phyloP scores from a whole-genome alignment of 345 rosid genomes.

The Arabidopsis suecica region DNA sequence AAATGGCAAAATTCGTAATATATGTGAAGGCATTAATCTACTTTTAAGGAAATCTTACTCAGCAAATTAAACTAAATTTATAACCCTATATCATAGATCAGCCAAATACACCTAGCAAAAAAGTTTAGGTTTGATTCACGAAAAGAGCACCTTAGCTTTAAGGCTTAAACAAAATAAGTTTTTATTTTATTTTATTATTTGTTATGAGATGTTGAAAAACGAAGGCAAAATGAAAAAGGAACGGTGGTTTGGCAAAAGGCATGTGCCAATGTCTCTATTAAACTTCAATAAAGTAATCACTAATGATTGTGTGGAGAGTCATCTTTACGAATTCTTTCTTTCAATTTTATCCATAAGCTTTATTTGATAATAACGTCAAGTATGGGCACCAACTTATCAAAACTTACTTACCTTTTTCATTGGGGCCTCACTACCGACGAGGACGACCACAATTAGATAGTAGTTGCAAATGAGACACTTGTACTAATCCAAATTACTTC shows the following conservation, averaged over 20 bases:
- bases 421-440: conserved; percentile 36
- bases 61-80: too few species aligned
- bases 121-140: background rate
- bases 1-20: too few species aligned
- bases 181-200: background rate
- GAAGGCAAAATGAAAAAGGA: conserved; percentile 29
- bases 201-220: conserved; percentile 18
- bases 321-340: conserved; percentile 36
- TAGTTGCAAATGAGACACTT: conserved; percentile 36
- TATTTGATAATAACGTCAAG: conserved; percentile 34
- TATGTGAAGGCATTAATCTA: too few species aligned
- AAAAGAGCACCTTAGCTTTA: background rate
- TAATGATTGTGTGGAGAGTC: conserved; percentile 38
- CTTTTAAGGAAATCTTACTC: background rate
- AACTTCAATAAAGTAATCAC: conserved; percentile 35
- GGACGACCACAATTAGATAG: conserved; percentile 17
- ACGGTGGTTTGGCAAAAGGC: conserved; percentile 42
- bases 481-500: conserved; percentile 17
- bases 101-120: background rate
- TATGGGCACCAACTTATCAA: conserved; percentile 43
- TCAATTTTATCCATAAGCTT: conserved; percentile 36
- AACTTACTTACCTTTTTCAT: conserved; percentile 25
- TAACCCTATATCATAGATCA: too few species aligned
- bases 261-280: conserved; percentile 45
- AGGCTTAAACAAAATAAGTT: too few species aligned